Evolutionary conservation across 805 yeast genomes (phyloP).

Genomic region (Myxozyma mucilagina): DNA sequence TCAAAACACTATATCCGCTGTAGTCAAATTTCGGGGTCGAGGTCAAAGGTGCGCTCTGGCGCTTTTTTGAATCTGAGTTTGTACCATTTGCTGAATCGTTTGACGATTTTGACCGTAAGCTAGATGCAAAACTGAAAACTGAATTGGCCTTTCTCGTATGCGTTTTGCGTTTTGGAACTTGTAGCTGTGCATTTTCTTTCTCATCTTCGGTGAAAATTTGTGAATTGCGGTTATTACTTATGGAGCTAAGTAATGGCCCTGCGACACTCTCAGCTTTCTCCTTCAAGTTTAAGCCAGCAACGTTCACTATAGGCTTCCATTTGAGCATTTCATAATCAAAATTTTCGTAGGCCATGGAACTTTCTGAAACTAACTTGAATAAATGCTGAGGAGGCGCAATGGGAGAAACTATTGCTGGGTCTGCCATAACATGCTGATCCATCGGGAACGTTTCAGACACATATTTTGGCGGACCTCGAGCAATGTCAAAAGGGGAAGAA

Average conservation of each 20-base stretch:
- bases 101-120: background rate
- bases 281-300: background rate
- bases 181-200: background rate
- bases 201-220: too few relatives aligned
- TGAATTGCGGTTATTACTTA: too few relatives aligned
- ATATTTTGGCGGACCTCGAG: slow-evolving; percentile 25
- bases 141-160: slow-evolving; percentile 9
- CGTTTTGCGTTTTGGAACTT: background rate
- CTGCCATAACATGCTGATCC: slow-evolving; percentile 1
- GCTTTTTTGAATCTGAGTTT: background rate
- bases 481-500: slow-evolving; percentile 9
- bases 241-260: too few relatives aligned
- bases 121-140: slow-evolving; percentile 7
- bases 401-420: slow-evolving; percentile 3
- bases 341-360: slow-evolving; percentile 9
- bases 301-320: slow-evolving; percentile 11
- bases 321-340: slow-evolving; percentile 1
- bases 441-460: slow-evolving; percentile 23
- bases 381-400: slow-evolving; percentile 6
- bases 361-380: slow-evolving; percentile 4
- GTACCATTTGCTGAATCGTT: background rate
- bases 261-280: background rate
- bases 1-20: background rate
- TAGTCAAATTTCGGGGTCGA: background rate
- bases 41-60: slow-evolving; percentile 10